Base-by-base conservation (phyloP, 257 asterid genomes). In the Nicotiana benthamiana region DNA sequence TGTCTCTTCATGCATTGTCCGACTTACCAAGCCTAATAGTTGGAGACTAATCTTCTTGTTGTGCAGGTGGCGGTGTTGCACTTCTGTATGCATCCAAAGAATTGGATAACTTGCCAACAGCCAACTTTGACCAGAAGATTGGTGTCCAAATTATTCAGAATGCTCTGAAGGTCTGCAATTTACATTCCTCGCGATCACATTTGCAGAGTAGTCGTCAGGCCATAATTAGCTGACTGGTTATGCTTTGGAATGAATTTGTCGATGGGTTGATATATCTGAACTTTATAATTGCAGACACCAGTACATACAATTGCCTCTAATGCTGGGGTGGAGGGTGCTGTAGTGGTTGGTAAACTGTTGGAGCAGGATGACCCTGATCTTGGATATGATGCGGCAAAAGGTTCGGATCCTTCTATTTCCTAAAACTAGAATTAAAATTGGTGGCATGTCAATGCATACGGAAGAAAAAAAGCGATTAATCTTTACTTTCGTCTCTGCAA, bases 371-470 rank as follows among this genome's bases (percentile, higher is more conserved):
- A 87, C 80, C 85, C 85, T 0, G 86, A 89, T 65, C 90, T 87
- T 26, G 94, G 94, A 48, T 90, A 90, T 81, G 94, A 90, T 85
- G 92, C 92, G 0, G 92, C 94, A 18, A 90, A 87, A 86, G 94
- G 91, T 89, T 43, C 61, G 9, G 30, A 32, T 3, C n/a, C 61
- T 11, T 43, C 77, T 5, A 43, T 22, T 22, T 70, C 57, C 77
- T 72, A 46, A 48, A 22, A 24, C 13, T 46, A 72, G 15, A 72
- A 7, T 13, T 30, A 6, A 6, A 28, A 15, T 27, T 0, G 43
- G 43, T 13, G 22, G 72, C 72, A 15, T 65, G 48, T 8, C 51
- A 30, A 65, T 65, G 52, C 75, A 32, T 16, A 30, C 8, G 0
- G 34, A 16, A 30, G 15, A 17, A 17, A 51, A 15, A 51, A 51